Base-by-base conservation (phyloP, 2,329 filamentous ascomycete genomes). In the Exophiala sideris region DNA sequence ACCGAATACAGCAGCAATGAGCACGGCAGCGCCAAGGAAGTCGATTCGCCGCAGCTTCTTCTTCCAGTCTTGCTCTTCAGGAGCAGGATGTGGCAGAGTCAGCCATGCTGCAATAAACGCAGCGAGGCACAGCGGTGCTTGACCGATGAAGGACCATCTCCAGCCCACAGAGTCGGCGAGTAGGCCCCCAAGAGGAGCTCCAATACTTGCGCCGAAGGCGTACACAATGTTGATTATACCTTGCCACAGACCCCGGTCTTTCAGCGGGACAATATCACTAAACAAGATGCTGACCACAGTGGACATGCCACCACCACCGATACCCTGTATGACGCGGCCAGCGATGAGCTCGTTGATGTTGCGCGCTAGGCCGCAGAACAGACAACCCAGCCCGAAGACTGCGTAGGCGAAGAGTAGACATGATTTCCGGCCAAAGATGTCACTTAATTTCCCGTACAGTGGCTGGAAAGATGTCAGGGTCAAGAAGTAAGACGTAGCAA, bases 91-190 rank as follows among this genome's bases (percentile, higher is more conserved):
- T 45, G 87, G 71, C 11, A 91, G 76, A 39, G 79, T 73, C n/a
- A 83, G 64, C 46, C 77, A 78, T 11, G 91, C 87, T 7, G 83
- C 75, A 2, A 83, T 39, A 62, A 88, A 83, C 1, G 88, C 88
- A 1, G 85, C 42, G 7, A 85, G 66, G 56, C 86, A 88, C 5
- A 90, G 67, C 1, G 88, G 88, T 0, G 81, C 80, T 66, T 92
- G 89, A 1, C 77, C 77, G 10, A 89, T 68, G 65, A 92, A 92
- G 0, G 87, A 80, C 83, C 83, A 85, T 67, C 84, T 72, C 85
- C 84, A 88, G n/a, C 84, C 84, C 9, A 86, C 74, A 0, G 77
- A 76, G 58, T 86, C 82, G 0, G 82, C 79, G 2, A 87, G 66
- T 62, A 75, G 80, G 1, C 84, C 84, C 1, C 84, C 84, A 0